These are phyloP conservation scores for Lachnellula occidentalis DNA, from an alignment of 2,329 filamentous ascomycete species.

Conservation along the genomic window DNA sequence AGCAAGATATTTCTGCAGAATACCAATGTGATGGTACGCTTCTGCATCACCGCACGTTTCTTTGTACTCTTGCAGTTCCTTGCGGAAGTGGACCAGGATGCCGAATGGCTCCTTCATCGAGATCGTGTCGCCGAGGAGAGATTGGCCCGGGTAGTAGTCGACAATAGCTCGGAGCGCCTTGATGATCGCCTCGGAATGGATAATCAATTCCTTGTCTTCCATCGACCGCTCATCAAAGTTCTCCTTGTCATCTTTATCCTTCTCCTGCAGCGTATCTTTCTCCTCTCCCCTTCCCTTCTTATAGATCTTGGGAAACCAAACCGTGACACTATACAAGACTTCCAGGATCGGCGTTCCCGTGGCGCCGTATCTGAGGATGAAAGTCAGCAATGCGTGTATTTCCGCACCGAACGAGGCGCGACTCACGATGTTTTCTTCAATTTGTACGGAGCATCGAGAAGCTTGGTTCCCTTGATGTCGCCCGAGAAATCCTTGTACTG, in stretches of 20 bases:
- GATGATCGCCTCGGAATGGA: slow-evolving; percentile 21
- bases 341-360: slow-evolving; percentile 18
- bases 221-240: slow-evolving; percentile 21
- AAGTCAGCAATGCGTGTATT: background rate
- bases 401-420: no score
- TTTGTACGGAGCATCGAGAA: slow-evolving; percentile 18
- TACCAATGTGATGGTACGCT: slow-evolving; percentile 16
- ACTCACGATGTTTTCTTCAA: slow-evolving; percentile 17
- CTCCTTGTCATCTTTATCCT: slow-evolving; percentile 12
- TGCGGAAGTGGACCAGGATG: slow-evolving; percentile 31
- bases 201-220: slow-evolving; percentile 23
- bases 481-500: slow-evolving; percentile 20
- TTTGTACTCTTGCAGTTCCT: slow-evolving; percentile 20
- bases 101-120: slow-evolving; percentile 33
- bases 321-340: slow-evolving; percentile 19
- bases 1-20: slow-evolving; percentile 19
- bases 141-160: slow-evolving; percentile 20
- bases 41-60: slow-evolving; percentile 18
- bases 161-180: slow-evolving; percentile 21
- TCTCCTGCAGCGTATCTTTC: slow-evolving; percentile 4
- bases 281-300: slow-evolving; percentile 9
- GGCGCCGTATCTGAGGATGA: slow-evolving; percentile 12
- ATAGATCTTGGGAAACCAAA: slow-evolving; percentile 22
- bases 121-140: slow-evolving; percentile 18
- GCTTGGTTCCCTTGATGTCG: slow-evolving; percentile 21